Evolutionary conservation across 352 stramenopile genomes (phyloP).

Genomic region (Pythium chondricola): DNA sequence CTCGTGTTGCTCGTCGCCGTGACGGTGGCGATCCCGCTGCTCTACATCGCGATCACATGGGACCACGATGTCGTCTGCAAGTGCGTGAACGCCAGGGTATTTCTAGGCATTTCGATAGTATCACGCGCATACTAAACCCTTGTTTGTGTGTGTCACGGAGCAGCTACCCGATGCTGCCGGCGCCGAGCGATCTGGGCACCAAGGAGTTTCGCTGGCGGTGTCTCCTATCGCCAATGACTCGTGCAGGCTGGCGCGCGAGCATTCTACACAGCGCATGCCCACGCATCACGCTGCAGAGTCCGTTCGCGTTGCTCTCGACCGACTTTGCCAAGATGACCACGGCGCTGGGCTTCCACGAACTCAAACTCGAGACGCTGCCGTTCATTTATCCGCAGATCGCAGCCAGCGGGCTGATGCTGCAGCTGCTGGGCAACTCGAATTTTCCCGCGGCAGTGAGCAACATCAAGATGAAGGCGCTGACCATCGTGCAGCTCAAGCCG

Average conservation of each 20-base stretch:
- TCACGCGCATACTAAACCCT: too few relatives aligned
- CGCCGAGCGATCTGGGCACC: conserved; percentile 64
- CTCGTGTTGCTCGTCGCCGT: conserved; percentile 40
- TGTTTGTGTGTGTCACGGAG: too few relatives aligned
- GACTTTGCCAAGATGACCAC: conserved; percentile 82
- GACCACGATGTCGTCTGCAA: conserved; percentile 65
- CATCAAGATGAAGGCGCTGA: conserved; percentile 62
- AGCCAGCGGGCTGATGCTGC: conserved; percentile 56
- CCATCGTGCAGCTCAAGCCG: conserved; percentile 60
- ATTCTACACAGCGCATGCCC: conserved; percentile 57
- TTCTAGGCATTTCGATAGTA: too few relatives aligned
- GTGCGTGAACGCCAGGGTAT: conserved; percentile 18
- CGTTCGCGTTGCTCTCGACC: conserved; percentile 56
- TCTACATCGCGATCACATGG: conserved; percentile 70
- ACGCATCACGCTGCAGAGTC: conserved; percentile 68
- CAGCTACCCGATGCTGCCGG: conserved; percentile 54
- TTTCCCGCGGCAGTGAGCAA: conserved; percentile 52
- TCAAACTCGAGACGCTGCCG: conserved; percentile 62
- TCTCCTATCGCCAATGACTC: conserved; percentile 53
- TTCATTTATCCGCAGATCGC: conserved; percentile 74
- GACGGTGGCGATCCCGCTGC: conserved; percentile 48
- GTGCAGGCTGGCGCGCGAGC: conserved; percentile 40
- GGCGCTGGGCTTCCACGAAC: conserved; percentile 56
- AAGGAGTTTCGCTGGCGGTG: conserved; percentile 77
- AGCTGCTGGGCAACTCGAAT: conserved; percentile 78